Evolutionary conservation across 192 early-diverging fungal genomes (phyloP).

Genomic region (Phlyctochytrium planicorne): DNA sequence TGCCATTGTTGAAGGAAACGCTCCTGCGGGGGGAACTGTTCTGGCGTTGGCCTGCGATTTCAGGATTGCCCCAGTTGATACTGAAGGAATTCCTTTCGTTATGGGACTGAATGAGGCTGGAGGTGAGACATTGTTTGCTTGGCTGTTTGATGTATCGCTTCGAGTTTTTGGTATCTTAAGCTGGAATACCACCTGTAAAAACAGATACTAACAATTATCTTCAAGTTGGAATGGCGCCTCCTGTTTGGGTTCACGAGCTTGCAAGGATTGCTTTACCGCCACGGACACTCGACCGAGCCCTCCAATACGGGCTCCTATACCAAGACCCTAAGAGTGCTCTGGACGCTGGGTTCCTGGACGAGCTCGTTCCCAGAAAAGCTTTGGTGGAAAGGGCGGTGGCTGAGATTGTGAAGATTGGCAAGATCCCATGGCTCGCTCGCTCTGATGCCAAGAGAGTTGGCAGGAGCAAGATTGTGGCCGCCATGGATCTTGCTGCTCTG

Average conservation of each 20-base stretch:
- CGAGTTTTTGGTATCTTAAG: neutral
- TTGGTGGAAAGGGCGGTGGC: neutral
- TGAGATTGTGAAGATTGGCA: neutral
- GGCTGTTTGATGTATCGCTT: neutral
- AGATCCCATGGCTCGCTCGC: conserved; percentile 24
- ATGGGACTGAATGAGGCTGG: conserved; percentile 37
- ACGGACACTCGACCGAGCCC: conserved; percentile 10
- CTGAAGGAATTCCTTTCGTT: neutral
- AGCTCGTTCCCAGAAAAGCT: neutral
- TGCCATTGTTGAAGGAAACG: conserved; percentile 27
- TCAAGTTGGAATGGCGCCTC: conserved; percentile 25
- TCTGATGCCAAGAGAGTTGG: conserved; percentile 14
- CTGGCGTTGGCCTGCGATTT: conserved; percentile 34
- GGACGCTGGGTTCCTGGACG: conserved; percentile 15
- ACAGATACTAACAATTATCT: no score
- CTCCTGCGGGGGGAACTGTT: conserved; percentile 41
- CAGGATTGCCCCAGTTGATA: conserved; percentile 17
- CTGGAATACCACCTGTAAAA: neutral
- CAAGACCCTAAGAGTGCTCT: conserved; percentile 15
- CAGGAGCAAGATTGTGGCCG: conserved; percentile 7
- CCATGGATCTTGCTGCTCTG: conserved; percentile 5
- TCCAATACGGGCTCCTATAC: conserved; percentile 21
- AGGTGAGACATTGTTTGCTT: conserved; percentile 1
- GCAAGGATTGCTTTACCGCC: conserved; percentile 12
- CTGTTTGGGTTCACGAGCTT: conserved; percentile 21